Conservation (phyloP, 1,139 yeast genomes). For the Yamadazyma pseudoaaseri region DNA sequence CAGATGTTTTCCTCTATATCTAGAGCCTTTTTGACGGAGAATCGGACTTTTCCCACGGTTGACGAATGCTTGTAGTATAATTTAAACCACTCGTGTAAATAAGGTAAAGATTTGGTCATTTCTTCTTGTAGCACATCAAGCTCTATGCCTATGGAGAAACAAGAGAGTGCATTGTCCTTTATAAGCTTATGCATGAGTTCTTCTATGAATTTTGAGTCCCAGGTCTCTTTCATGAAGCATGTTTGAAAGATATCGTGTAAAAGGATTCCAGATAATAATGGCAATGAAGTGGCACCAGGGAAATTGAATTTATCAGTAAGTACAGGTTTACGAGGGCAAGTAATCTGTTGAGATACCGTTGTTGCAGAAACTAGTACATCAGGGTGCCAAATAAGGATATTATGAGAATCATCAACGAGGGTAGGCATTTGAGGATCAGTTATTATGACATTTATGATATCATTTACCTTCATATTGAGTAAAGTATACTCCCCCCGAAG, state of each 20-base stretch:
- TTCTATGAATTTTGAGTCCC: conserved; percentile 44
- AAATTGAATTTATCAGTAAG: conserved; percentile 51
- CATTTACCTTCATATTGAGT: conserved; percentile 42
- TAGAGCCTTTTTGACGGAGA: conserved; percentile 62
- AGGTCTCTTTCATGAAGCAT: conserved; percentile 49
- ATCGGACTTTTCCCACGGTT: conserved; percentile 31
- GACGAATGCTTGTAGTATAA: conserved; percentile 43
- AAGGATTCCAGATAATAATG: conserved; percentile 72
- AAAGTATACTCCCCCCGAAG: conserved; percentile 50
- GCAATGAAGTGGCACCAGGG: conserved; percentile 57
- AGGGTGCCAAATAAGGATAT: conserved; percentile 77
- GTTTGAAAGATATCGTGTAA: conserved; percentile 78
- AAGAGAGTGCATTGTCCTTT: conserved; percentile 42
- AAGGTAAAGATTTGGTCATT: conserved; percentile 43
- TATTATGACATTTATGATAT: conserved; percentile 61
- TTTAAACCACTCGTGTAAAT: conserved; percentile 63
- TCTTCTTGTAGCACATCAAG: conserved; percentile 40
- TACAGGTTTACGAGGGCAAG: conserved; percentile 72
- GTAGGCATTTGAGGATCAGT: conserved; percentile 36
- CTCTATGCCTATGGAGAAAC: conserved; percentile 57
- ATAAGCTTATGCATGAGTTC: conserved; percentile 46
- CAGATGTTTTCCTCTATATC: conserved; percentile 90
- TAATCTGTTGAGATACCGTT: conserved; percentile 69
- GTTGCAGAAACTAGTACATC: conserved; percentile 83
- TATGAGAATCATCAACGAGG: conserved; percentile 55